Conservation (phyloP, 2,329 filamentous ascomycete genomes). For the Talaromyces amestolkiae region DNA sequence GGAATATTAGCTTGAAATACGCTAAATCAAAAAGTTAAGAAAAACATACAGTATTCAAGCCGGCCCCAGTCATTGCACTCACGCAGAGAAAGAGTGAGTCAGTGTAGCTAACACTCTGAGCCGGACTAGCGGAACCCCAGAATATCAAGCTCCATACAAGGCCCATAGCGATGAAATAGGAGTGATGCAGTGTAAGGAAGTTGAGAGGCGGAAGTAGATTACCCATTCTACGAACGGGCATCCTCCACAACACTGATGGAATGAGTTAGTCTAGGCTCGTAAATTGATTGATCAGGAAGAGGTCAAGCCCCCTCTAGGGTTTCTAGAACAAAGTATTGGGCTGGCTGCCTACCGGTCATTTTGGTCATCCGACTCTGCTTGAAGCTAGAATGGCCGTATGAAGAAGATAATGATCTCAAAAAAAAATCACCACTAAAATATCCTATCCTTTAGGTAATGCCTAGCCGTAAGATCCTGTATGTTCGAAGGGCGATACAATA, state of each 20-base stretch:
- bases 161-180: constrained; percentile 61
- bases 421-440: not conserved
- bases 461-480: constrained; percentile 16
- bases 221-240: constrained; percentile 25
- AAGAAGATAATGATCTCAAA: not conserved
- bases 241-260: not conserved
- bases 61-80: constrained; percentile 66
- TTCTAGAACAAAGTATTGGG: not conserved
- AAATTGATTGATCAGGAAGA: not conserved
- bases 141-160: constrained; percentile 60
- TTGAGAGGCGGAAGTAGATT: constrained; percentile 47
- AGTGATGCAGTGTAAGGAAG: constrained; percentile 65
- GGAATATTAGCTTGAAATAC: not conserved
- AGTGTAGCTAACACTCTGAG: constrained; percentile 55
- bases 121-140: constrained; percentile 53
- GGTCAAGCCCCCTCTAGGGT: not conserved
- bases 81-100: constrained; percentile 66
- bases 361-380: not conserved
- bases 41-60: constrained; percentile 58
- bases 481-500: not conserved
- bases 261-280: not conserved
- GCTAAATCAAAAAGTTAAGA: constrained; percentile 26
- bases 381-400: not conserved
- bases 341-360: constrained; percentile 2
- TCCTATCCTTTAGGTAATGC: not conserved